Evolutionary conservation across 164 flowering plant genomes (phyloP).

Genomic region (Pachysandra terminalis): DNA sequence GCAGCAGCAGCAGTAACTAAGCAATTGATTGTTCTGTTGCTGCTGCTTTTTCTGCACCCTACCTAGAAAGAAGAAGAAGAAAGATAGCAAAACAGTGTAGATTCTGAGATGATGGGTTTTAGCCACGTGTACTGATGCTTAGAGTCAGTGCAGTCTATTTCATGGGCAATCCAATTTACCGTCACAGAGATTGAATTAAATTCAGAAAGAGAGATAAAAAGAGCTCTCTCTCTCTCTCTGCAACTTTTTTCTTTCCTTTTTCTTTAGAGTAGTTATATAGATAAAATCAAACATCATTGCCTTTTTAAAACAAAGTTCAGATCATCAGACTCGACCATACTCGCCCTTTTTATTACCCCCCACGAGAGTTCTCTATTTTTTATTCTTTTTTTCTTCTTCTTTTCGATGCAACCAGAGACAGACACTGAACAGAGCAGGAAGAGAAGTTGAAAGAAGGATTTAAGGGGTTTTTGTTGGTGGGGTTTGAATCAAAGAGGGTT

Average conservation of each 20-base stretch:
- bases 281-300: slow-evolving; percentile 12
- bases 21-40: neutral
- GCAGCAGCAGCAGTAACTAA: neutral
- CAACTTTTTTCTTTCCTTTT: slow-evolving; percentile 1
- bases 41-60: neutral
- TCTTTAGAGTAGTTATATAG: neutral
- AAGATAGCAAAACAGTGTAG: too few relatives aligned
- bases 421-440: neutral
- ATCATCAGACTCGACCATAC: slow-evolving; percentile 3
- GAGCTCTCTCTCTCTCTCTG: slow-evolving; percentile 6
- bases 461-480: neutral
- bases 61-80: neutral
- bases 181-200: too few relatives aligned
- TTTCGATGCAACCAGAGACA: neutral
- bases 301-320: slow-evolving; percentile 18
- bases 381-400: neutral
- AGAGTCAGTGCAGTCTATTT: neutral
- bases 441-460: neutral
- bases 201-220: neutral
- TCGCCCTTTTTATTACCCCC: slow-evolving; percentile 11
- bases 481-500: too few relatives aligned
- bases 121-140: too few relatives aligned
- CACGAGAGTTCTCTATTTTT: slow-evolving; percentile 28
- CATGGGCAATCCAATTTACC: neutral
- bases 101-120: too few relatives aligned